phyloP scores from a whole-genome alignment of 768 basidiomycete genomes.

The Boletus eberwhitei region DNA sequence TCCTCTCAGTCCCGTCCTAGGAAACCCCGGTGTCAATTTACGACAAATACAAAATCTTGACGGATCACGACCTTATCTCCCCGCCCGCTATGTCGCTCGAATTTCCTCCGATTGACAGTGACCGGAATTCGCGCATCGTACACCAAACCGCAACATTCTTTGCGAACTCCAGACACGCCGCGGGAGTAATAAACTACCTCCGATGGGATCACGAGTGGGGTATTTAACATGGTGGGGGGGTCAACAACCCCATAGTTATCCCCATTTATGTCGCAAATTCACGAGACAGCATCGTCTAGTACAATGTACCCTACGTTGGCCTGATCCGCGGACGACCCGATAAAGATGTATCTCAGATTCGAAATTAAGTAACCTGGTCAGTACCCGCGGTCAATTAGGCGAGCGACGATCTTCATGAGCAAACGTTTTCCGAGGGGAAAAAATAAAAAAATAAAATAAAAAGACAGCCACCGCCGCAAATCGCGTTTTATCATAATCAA shows the following conservation, averaged over 20 bases:
- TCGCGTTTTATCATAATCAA: background rate
- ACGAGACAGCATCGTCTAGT: background rate
- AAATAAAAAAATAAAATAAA: too few relatives aligned
- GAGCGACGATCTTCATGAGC: conserved; percentile 23
- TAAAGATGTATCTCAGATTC: conserved; percentile 24
- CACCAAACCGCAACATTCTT: conserved; percentile 14
- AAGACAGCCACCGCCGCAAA: background rate
- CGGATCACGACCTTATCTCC: conserved; percentile 34
- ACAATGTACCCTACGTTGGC: conserved; percentile 5
- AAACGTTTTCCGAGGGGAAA: background rate
- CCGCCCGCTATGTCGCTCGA: conserved; percentile 9
- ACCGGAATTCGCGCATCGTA: conserved; percentile 18
- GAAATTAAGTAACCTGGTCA: background rate
- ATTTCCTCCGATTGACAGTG: conserved; percentile 14
- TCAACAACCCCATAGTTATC: too few relatives aligned
- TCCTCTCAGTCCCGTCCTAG: conserved; percentile 2
- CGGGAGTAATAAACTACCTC: conserved; percentile 19
- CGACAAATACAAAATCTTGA: conserved; percentile 17
- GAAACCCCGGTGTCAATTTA: conserved; percentile 5
- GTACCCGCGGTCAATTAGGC: conserved; percentile 13
- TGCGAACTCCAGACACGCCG: conserved; percentile 23
- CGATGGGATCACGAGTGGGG: too few relatives aligned
- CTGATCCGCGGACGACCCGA: conserved; percentile 28
- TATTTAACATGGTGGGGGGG: too few relatives aligned
- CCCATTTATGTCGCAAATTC: too few relatives aligned